Base-by-base conservation (phyloP, 2,329 filamentous ascomycete species). In the Colletotrichum acutatum region DNA sequence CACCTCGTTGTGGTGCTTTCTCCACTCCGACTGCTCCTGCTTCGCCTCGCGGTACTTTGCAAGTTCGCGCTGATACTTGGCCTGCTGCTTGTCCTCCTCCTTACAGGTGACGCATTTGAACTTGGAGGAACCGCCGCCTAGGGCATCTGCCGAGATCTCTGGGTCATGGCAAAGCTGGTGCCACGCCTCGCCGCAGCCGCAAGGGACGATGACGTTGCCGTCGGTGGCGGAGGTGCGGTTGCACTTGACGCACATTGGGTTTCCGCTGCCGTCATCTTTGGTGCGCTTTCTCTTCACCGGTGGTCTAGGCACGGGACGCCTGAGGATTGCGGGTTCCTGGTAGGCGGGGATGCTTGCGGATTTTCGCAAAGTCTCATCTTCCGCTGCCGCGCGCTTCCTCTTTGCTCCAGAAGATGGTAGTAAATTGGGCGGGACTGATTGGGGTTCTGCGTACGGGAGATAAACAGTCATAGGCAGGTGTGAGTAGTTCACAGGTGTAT, bases 141-240 rank as follows among this genome's bases (percentile, higher is more conserved):
- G 76, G 16, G 72, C 65, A 1, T 54, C 62, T 14, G n/a, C 60
- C 4, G 56, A 6, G 22, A 75, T 74, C 26, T 75, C 69, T 11
- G 77, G 77, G 5, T 73, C 73, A 63, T 76, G 75, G 68, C 78
- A 79, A 26, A 75, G 70, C 69, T 78, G 78, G 42, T 79, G 78
- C 75, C 76, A 77, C 11, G 72, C 71, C 59, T 76, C 75, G 4
- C 75, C 72, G 66, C 78, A 79, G 7, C 63, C 64, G 67, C 78
- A 79, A 5, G 67, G 37, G 30, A 79, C 63, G 46, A 79, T 73
- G 12, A 58, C 28, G 67, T 79, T 78, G n/a, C 64, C 74, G 14
- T 71, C 66, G 1, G 75, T 73, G 19, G 59, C 68, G 3, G 75
- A 72, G 6, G 67, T 72, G n/a, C 76, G 76, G 19, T 75, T 68